phyloP scores from a whole-genome alignment of 2,329 filamentous ascomycete genomes.

The Ascochyta pisi region DNA sequence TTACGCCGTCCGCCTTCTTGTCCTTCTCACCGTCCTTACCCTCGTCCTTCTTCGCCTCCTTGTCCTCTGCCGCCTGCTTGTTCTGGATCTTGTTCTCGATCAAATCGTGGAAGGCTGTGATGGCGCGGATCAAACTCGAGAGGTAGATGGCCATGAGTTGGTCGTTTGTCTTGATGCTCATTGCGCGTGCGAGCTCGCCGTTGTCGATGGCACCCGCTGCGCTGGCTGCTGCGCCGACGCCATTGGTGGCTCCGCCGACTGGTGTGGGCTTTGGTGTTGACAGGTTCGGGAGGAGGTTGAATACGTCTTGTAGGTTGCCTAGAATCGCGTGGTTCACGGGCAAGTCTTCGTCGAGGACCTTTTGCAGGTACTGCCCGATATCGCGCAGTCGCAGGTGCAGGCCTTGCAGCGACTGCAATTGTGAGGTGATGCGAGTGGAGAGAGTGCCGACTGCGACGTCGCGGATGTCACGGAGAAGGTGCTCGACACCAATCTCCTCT shows the following conservation, averaged over 20 bases:
- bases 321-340: slow-evolving; percentile 97
- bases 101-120: slow-evolving; percentile 97
- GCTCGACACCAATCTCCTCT: slow-evolving; percentile 98
- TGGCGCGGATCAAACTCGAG: slow-evolving; percentile 93
- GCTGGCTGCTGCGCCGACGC: slow-evolving; percentile 58
- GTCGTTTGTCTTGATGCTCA: slow-evolving; percentile 99
- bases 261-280: slow-evolving; percentile 75
- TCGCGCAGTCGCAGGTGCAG: slow-evolving; percentile 93
- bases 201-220: slow-evolving; percentile 62
- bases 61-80: slow-evolving; percentile 94
- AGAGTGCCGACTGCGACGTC: slow-evolving; percentile 97
- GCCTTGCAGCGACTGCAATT: slow-evolving; percentile 95
- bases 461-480: slow-evolving; percentile 95
- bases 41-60: slow-evolving; percentile 73
- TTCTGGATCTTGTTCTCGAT: slow-evolving; percentile 99
- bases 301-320: slow-evolving; percentile 98
- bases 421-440: slow-evolving; percentile 95
- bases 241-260: slow-evolving; percentile 53
- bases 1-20: slow-evolving; percentile 62
- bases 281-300: slow-evolving; percentile 96
- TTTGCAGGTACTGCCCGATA: slow-evolving; percentile 93
- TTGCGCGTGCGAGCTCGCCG: slow-evolving; percentile 89
- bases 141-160: slow-evolving; percentile 99
- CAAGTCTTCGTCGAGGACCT: slow-evolving; percentile 89
- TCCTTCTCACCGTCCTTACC: slow-evolving; percentile 71